Base-by-base conservation (phyloP, 306 rosid genomes). In the Quercus parvula region DNA sequence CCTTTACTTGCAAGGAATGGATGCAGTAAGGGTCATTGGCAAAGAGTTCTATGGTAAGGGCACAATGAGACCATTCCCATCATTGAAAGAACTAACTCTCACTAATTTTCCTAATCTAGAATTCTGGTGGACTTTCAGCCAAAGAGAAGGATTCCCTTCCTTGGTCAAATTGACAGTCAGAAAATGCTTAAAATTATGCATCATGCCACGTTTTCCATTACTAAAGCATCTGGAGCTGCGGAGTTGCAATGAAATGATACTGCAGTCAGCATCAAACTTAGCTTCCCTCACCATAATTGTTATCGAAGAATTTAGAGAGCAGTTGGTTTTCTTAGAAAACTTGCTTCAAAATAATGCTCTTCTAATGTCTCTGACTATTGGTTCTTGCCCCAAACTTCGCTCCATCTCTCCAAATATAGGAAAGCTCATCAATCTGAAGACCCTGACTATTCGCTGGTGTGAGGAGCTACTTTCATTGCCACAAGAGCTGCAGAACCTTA, bases 391-490 rank as follows among this genome's bases (percentile, higher is more conserved):
- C 19, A 61, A 61, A 56, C 77, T 75, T 22, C 2, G 13, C 19
- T 27, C 20, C 17, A 0, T 71, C 5, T 66, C 83, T 74, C 28
- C 41, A 5, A 35, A 75, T 57, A 56, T 83, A 64, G 81, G 20
- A 22, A 77, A 24, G 5, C 86, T 79, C 10, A 4, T 22, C 30
- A 35, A 15, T 54, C 38, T 75, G n/a, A 83, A 25, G 44, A 61
- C 72, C 22, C 14, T 79, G 57, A 79, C 67, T n/a, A 20, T 83
- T 51, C 35, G 81, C 2, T 79, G 83, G 67, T 83, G 86, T 56
- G 66, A 62, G 0, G 1, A 56, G 35, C 67, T 75, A 13, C 10
- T 38, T 5, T 70, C 71, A 28, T 33, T 75, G 51, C 81, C 86
- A 24, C 44, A 79, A 61, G 83, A 68, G 44, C 44, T 83, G 4